Evolutionary conservation across 345 rosid species (phyloP).

Genomic region (Aethionema arabicum): DNA sequence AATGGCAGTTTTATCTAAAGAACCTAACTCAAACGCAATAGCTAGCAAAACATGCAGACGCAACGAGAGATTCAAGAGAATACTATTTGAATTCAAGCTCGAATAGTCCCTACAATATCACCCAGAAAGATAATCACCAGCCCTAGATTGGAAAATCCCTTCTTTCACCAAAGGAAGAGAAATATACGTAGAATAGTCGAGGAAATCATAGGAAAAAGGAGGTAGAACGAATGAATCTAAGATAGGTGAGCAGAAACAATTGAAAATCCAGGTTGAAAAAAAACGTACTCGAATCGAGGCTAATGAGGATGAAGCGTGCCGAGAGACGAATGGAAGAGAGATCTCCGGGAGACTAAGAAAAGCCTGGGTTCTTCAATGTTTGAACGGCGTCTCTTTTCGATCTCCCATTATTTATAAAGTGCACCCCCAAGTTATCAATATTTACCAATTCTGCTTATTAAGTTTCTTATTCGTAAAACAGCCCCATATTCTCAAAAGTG

Average conservation of each 20-base stretch:
- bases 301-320: constrained; percentile 22
- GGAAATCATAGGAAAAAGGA: constrained; percentile 14
- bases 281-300: constrained; percentile 22
- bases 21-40: constrained; percentile 21
- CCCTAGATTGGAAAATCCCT: constrained; percentile 16
- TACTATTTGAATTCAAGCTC: background rate
- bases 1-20: constrained; percentile 10
- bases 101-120: background rate
- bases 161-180: background rate
- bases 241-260: background rate
- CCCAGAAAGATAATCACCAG: constrained; percentile 11
- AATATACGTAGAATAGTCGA: background rate
- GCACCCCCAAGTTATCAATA: background rate
- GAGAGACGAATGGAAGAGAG: constrained; percentile 24
- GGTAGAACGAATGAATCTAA: background rate
- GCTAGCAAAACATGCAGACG: constrained; percentile 8
- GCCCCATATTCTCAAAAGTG: background rate
- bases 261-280: background rate
- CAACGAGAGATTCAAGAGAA: constrained; percentile 3
- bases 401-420: background rate
- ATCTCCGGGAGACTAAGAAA: constrained; percentile 27
- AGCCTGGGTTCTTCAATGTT: constrained; percentile 13
- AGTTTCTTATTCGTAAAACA: background rate
- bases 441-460: background rate
- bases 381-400: constrained; percentile 35